Evolutionary conservation across 2,329 filamentous ascomycete genomes (phyloP).

Genomic region (Fulvia fulva): DNA sequence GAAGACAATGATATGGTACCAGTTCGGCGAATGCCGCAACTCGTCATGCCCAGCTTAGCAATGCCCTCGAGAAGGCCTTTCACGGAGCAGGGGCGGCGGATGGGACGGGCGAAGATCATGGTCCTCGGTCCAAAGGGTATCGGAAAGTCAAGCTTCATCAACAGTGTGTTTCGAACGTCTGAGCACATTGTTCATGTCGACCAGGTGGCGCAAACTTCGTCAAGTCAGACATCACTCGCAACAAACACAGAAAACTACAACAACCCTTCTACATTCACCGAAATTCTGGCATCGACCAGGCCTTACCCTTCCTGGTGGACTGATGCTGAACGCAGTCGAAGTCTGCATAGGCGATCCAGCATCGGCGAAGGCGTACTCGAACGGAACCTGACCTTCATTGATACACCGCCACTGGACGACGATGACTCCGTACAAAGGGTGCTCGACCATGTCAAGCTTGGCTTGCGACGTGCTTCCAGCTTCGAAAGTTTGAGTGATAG

Average conservation of each 20-base stretch:
- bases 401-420: conserved; percentile 64
- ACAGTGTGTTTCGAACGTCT: conserved; percentile 79
- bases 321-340: conserved; percentile 38
- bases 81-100: conserved; percentile 74
- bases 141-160: conserved; percentile 87
- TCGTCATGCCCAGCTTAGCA: conserved; percentile 96
- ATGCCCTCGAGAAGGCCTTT: conserved; percentile 89
- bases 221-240: neutral
- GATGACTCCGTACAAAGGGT: conserved; percentile 45
- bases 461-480: conserved; percentile 60
- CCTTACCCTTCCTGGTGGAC: conserved; percentile 56
- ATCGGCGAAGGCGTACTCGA: conserved; percentile 75
- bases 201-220: conserved; percentile 35
- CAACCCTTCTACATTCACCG: conserved; percentile 16
- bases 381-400: conserved; percentile 89
- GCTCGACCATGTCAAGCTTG: conserved; percentile 64
- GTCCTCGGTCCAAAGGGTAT: conserved; percentile 74
- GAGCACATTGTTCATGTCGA: conserved; percentile 94
- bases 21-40: conserved; percentile 55
- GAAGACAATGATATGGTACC: conserved; percentile 52
- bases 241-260: conserved; percentile 35
- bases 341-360: conserved; percentile 63
- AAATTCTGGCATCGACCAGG: conserved; percentile 11
- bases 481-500: conserved; percentile 62
- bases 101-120: conserved; percentile 86